Evolutionary conservation across 140 eudicot species (phyloP).

Genomic region (Anethum foeniculum): DNA sequence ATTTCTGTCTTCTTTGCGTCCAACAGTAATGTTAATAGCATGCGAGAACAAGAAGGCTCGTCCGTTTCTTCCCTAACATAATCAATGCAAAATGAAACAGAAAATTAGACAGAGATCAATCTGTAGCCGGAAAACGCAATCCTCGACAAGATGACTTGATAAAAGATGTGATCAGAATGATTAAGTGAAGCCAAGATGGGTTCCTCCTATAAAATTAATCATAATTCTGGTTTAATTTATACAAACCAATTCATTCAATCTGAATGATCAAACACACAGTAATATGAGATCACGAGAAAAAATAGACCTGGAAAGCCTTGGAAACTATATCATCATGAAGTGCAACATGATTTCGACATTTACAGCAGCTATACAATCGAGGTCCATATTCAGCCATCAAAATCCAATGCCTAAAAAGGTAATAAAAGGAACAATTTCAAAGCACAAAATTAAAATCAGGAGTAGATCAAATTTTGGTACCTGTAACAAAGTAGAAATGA

Average conservation of each 20-base stretch:
- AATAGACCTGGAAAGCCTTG: constrained; percentile 8
- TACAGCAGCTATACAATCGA: constrained; percentile 16
- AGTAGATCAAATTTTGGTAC: background rate
- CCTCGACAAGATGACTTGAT: background rate
- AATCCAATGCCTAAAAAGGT: background rate
- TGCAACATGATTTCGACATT: constrained; percentile 16
- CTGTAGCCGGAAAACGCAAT: background rate
- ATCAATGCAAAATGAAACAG: background rate
- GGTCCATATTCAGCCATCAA: constrained; percentile 14
- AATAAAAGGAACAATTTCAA: background rate
- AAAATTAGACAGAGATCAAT: background rate
- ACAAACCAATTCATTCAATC: background rate
- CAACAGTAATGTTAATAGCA: constrained; percentile 5
- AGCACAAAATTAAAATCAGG: background rate
- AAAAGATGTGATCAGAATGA: background rate
- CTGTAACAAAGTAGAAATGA: constrained; percentile 3
- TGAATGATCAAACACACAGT: background rate
- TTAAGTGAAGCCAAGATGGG: background rate
- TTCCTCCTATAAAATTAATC: no score
- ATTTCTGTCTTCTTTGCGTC: constrained; percentile 12
- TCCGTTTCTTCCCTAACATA: constrained; percentile 9
- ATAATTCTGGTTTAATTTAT: background rate
- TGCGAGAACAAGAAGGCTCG: constrained; percentile 17
- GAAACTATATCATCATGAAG: constrained; percentile 12
- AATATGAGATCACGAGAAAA: background rate